Evolutionary conservation across 2,329 filamentous ascomycete genomes (phyloP).

Genomic region (Colletotrichum agaves): DNA sequence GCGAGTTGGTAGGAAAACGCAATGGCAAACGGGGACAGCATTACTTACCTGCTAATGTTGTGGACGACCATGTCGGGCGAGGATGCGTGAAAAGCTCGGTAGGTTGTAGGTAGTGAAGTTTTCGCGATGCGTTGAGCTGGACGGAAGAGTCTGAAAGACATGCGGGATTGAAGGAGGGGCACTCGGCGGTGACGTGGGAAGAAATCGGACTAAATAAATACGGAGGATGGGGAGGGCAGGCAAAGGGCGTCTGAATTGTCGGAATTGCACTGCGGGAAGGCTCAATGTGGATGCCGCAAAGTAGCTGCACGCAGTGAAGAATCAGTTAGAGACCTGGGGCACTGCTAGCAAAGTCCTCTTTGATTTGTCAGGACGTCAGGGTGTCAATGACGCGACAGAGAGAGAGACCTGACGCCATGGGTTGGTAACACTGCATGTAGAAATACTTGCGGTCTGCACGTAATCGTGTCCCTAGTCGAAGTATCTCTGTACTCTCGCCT

Average conservation of each 20-base stretch:
- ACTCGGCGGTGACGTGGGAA: slow-evolving; percentile 7
- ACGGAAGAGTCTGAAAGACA: slow-evolving; percentile 30
- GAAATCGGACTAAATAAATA: slow-evolving; percentile 35
- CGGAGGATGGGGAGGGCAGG: neutral
- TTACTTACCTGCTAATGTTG: slow-evolving; percentile 51
- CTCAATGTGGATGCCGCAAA: slow-evolving; percentile 8
- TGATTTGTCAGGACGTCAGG: slow-evolving; percentile 32
- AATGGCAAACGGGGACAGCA: too few species aligned
- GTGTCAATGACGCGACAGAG: slow-evolving; percentile 30
- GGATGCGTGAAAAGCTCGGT: slow-evolving; percentile 49
- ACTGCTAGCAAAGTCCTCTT: slow-evolving; percentile 8
- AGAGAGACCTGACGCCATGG: slow-evolving; percentile 1
- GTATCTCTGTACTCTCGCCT: neutral
- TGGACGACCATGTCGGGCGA: slow-evolving; percentile 57
- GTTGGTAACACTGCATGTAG: neutral
- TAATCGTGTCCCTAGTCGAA: rapidly evolving
- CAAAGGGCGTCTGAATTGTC: slow-evolving; percentile 13
- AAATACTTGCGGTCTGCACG: neutral
- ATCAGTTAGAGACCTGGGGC: slow-evolving; percentile 23
- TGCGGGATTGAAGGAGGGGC: slow-evolving; percentile 22
- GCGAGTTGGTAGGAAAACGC: neutral
- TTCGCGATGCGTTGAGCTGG: slow-evolving; percentile 33
- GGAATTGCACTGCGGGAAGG: neutral
- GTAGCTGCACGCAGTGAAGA: slow-evolving; percentile 13
- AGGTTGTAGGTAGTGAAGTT: slow-evolving; percentile 1